A percentile compares a stretch with the other conserved stretches of the same genome.
Conservation (phyloP, 331 rosid genomes). For the Quercus phellos region DNA sequence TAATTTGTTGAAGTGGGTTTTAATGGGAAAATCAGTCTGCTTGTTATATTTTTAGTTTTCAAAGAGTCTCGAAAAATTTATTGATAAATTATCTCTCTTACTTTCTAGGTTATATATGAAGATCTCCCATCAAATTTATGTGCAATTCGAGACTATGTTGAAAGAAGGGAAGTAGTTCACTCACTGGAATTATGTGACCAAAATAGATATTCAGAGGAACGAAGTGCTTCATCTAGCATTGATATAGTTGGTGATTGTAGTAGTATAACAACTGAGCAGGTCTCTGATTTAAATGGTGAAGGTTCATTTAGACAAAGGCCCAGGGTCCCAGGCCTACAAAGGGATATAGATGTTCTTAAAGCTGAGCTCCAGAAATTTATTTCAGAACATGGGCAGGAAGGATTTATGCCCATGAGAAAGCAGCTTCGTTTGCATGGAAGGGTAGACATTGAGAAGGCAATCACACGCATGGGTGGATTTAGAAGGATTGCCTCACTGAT, state of each 20-base stretch:
- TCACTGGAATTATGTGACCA: slow-evolving; percentile 32
- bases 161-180: slow-evolving; percentile 37
- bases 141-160: slow-evolving; percentile 81
- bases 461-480: slow-evolving; percentile 91
- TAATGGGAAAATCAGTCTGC: too few species aligned
- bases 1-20: too few species aligned
- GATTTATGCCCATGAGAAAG: slow-evolving; percentile 99
- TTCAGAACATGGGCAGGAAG: slow-evolving; percentile 87
- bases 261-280: slow-evolving; percentile 25
- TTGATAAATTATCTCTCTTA: slow-evolving; percentile 3
- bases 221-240: slow-evolving; percentile 26
- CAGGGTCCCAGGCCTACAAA: slow-evolving; percentile 89
- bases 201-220: slow-evolving; percentile 26
- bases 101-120: slow-evolving; percentile 81
- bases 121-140: slow-evolving; percentile 97
- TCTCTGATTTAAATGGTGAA: slow-evolving; percentile 26
- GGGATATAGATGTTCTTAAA: slow-evolving; percentile 78
- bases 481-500: slow-evolving; percentile 71
- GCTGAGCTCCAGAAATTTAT: slow-evolving; percentile 69
- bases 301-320: slow-evolving; percentile 49
- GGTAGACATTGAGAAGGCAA: slow-evolving; percentile 92
- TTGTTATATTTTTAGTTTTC: too few species aligned
- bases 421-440: slow-evolving; percentile 83
- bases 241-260: slow-evolving; percentile 24
- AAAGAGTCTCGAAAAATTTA: neutral